Evolutionary conservation across 108 stramenopile genomes (phyloP).

Genomic region (Skeletonema marinoi): DNA sequence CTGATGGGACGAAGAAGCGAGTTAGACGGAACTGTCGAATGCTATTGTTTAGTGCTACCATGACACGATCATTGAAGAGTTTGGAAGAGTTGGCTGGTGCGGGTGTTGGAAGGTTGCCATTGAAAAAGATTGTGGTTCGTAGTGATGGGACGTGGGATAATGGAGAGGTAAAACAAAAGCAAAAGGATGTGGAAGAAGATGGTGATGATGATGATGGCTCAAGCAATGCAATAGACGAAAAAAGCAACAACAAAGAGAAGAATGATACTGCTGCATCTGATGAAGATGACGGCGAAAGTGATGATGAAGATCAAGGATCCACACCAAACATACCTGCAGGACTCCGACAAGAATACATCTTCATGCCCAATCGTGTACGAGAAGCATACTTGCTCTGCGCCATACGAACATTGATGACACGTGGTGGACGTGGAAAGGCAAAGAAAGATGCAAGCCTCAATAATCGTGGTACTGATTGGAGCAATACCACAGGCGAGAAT

Average conservation of each 20-base stretch:
- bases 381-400: slow-evolving; percentile 84
- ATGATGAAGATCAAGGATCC: slow-evolving; percentile 23
- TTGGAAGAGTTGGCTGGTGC: slow-evolving; percentile 82
- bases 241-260: slow-evolving; percentile 10
- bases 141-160: slow-evolving; percentile 48
- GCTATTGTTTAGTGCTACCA: slow-evolving; percentile 95
- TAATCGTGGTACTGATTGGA: slow-evolving; percentile 33
- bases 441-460: slow-evolving; percentile 3
- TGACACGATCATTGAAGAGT: slow-evolving; percentile 86
- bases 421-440: slow-evolving; percentile 71
- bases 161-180: slow-evolving; percentile 25
- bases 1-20: slow-evolving; percentile 29
- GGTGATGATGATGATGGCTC: slow-evolving; percentile 15
- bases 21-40: slow-evolving; percentile 82
- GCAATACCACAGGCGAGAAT: slow-evolving; percentile 14
- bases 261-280: slow-evolving; percentile 13
- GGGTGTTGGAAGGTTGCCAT: slow-evolving; percentile 68
- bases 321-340: slow-evolving; percentile 87
- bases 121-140: slow-evolving; percentile 70
- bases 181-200: not conserved
- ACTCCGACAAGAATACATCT: slow-evolving; percentile 93
- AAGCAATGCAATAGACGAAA: slow-evolving; percentile 21
- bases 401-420: slow-evolving; percentile 73
- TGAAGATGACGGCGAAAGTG: slow-evolving; percentile 33
- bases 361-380: slow-evolving; percentile 90